Evolutionary conservation across 768 basidiomycete species (phyloP), one percentile per base, ranked within the genome.

Genomic region (Lepiota brunneoincarnata): DNA sequence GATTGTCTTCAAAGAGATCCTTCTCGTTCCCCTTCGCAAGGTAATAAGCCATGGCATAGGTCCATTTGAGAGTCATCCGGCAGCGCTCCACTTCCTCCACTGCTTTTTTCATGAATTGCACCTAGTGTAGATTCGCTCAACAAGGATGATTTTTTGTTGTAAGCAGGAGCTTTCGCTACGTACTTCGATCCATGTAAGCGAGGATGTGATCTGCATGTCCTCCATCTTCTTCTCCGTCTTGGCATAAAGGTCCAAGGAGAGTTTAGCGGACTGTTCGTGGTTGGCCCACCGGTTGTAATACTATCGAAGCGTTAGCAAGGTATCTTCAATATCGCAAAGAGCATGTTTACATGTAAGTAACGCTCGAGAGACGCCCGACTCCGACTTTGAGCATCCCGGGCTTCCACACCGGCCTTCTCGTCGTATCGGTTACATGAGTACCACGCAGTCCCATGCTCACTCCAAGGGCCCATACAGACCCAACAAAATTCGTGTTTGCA

Each of bases 161-260:
- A n/a, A n/a, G n/a, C n/a, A n/a, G n/a, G n/a, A 23, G 31, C 31
- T 31, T 9, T 31, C 7, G 7, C 14, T 11, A 48, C 45, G 10
- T 20, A 54, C 94, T 72, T 99, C 95, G 61, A 99, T 99, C 97
- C 97, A 99, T 2, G 93, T 94, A 36, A 99, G 73, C 51, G 85
- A 80, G 2, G 92, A 93, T 10, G 86, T 87, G 58, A 93, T 81
- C 75, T 98, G 97, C 89, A 98, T 96, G 72, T 97, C 93, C 70
- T 98, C 94, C 97, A 99, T 99, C 85, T 98, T 98, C 83, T 96
- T 94, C 80, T 99, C 95, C 11, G 96, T 98, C 76, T 94, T 94
- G 52, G 80, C 80, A 69, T 95, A 96, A 38, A 98, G 76, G 59
- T 98, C 93, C 14, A 91, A 69, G 15, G 96, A 94, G 47, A 99